Base-by-base conservation (phyloP, 2,329 filamentous ascomycete genomes). In the Grosmannia huntii region DNA sequence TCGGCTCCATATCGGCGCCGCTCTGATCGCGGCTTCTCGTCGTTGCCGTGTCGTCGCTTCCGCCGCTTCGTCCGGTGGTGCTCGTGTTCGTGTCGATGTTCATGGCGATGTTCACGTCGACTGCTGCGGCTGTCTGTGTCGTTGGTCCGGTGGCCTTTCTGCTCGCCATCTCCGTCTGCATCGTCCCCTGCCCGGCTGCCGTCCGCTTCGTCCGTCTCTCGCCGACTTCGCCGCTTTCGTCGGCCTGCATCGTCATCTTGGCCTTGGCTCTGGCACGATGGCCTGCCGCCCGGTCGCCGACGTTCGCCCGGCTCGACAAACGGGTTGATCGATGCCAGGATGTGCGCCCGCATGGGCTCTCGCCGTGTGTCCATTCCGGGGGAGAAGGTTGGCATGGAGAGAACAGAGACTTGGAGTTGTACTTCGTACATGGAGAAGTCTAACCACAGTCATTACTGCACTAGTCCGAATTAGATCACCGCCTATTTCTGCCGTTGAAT, bases 301-400 rank as follows among this genome's bases (percentile, higher is more conserved):
- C 28, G 41, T 49, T 12, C 25, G 5, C 19, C 23, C 19, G 23
- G n/a, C 11, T 54, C 56, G 10, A 59, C 56, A 5, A 69, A 68
- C 6, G 69, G 72, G 61, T 78, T 77, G 64, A 77, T 75, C 7
- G 76, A 79, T 7, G 74, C 75, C 21, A 79, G 69, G 23, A 79
- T 76, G 51, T 74, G 75, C n/a, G 75, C 73, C 65, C 76, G 67
- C 53, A 67, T 64, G n/a, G 68, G 66, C 53, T 66, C 67, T 14
- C 62, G 57, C 23, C 14, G 41, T 4, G 38, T 27, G 48, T 59
- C 59, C 54, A 60, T 62, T 21, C 5, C 21, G 7, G 27, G 23
- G 68, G 19, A 21, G 12, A n/a, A 10, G 50, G 10, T 9, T 12
- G 48, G 25, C 14, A 19, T 14, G 21, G 7, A n/a, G 27, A 23